These are phyloP conservation scores for Hanseniaspora guilliermondii DNA, from an alignment of 805 yeast species.

Conservation along the genomic window DNA sequence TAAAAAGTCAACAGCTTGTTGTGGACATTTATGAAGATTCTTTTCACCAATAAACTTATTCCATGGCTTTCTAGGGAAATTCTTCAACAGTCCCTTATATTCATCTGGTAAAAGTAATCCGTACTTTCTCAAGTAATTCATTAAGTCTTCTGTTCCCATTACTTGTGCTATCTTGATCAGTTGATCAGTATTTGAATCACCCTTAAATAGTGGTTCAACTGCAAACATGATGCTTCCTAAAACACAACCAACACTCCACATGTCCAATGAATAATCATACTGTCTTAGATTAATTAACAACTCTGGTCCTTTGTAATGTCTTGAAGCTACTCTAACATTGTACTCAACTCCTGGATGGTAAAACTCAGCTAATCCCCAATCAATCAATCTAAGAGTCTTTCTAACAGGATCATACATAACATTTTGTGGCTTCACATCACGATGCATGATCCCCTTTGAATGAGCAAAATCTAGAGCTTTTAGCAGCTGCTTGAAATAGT, in stretches of 20 bases:
- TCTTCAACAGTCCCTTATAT: constrained; percentile 61
- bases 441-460: constrained; percentile 87
- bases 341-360: constrained; percentile 83
- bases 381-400: constrained; percentile 59
- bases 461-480: constrained; percentile 79
- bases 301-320: constrained; percentile 89
- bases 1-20: constrained; percentile 53
- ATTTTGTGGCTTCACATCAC: constrained; percentile 90
- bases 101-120: constrained; percentile 59
- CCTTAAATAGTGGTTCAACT: constrained; percentile 86
- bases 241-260: constrained; percentile 91
- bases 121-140: constrained; percentile 55
- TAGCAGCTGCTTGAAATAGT: constrained; percentile 70
- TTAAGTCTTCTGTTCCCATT: constrained; percentile 68
- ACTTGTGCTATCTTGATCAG: constrained; percentile 80
- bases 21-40: constrained; percentile 40
- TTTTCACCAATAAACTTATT: constrained; percentile 42
- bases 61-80: constrained; percentile 59
- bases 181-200: constrained; percentile 83
- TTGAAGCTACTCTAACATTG: constrained; percentile 82
- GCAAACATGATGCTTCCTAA: constrained; percentile 78
- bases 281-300: constrained; percentile 66
- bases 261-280: constrained; percentile 78
- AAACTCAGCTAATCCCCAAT: constrained; percentile 92
- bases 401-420: constrained; percentile 76